A percentile compares a stretch with the other conserved stretches of the same genome.
phyloP scores from a whole-genome alignment of 2,329 filamentous ascomycete genomes.

The Ilyonectria sp. region DNA sequence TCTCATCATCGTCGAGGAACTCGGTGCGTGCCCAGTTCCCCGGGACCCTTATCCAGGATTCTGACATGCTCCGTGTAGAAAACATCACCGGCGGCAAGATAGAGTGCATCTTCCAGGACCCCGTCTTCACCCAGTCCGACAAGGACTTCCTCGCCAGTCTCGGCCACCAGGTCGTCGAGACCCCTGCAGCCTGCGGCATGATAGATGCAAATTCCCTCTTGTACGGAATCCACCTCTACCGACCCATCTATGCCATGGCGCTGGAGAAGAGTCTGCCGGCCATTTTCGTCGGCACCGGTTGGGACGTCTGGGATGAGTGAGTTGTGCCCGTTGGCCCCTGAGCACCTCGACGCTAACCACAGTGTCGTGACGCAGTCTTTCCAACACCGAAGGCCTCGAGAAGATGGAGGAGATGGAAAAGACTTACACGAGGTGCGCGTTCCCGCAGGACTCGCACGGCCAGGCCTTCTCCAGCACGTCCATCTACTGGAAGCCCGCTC shows the following conservation, averaged over 20 bases:
- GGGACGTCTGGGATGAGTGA: slow-evolving; percentile 66
- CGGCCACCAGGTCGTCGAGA: slow-evolving; percentile 66
- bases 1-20: slow-evolving; percentile 59
- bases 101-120: slow-evolving; percentile 68
- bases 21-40: slow-evolving; percentile 54
- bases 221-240: slow-evolving; percentile 75
- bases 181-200: slow-evolving; percentile 67
- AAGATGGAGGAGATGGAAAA: slow-evolving; percentile 45
- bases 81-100: slow-evolving; percentile 50
- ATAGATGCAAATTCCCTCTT: slow-evolving; percentile 67
- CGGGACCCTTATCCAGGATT: background rate
- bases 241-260: slow-evolving; percentile 66
- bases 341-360: background rate
- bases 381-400: slow-evolving; percentile 34
- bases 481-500: slow-evolving; percentile 46
- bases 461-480: slow-evolving; percentile 46
- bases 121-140: slow-evolving; percentile 65
- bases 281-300: slow-evolving; percentile 71
- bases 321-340: slow-evolving; percentile 32
- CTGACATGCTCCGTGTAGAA: slow-evolving; percentile 29
- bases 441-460: slow-evolving; percentile 42
- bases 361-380: slow-evolving; percentile 19
- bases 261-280: slow-evolving; percentile 63
- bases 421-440: slow-evolving; percentile 33
- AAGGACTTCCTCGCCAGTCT: slow-evolving; percentile 68